Conservation (phyloP, 164 flowering plant genomes). For the Dillenia turbinata region DNA sequence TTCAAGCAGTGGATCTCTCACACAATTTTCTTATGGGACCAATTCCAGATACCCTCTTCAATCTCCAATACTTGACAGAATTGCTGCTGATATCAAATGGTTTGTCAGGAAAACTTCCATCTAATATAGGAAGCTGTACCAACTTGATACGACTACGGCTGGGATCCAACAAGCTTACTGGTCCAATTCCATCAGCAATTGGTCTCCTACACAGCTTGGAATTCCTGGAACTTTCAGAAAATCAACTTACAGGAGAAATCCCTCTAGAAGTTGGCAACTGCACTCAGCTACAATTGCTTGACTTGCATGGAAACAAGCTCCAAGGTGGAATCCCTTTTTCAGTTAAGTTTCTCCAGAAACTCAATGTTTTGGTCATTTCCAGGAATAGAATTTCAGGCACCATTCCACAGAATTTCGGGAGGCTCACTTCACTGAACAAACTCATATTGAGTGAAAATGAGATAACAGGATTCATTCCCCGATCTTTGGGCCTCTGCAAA, state of each 20-base stretch:
- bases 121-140: constrained; percentile 45
- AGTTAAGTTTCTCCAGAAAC: constrained; percentile 26
- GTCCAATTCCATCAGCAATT: constrained; percentile 47
- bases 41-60: constrained; percentile 39
- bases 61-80: constrained; percentile 42
- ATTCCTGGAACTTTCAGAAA: constrained; percentile 56
- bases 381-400: constrained; percentile 38
- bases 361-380: constrained; percentile 55
- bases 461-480: constrained; percentile 44
- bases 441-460: constrained; percentile 39
- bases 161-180: constrained; percentile 43
- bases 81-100: constrained; percentile 47
- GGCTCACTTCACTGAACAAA: constrained; percentile 41
- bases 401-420: constrained; percentile 46
- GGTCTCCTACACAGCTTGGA: constrained; percentile 33
- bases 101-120: constrained; percentile 48
- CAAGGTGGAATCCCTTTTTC: constrained; percentile 45
- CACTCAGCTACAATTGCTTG: constrained; percentile 46
- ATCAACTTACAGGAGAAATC: constrained; percentile 39
- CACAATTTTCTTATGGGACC: constrained; percentile 51
- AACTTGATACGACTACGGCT: constrained; percentile 42
- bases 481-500: constrained; percentile 42
- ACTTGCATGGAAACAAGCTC: constrained; percentile 43
- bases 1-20: constrained; percentile 53
- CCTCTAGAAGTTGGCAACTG: constrained; percentile 53